These are phyloP conservation scores for Amborella trichopoda DNA, from an alignment of 164 flowering plant species.

Conservation along the genomic window DNA sequence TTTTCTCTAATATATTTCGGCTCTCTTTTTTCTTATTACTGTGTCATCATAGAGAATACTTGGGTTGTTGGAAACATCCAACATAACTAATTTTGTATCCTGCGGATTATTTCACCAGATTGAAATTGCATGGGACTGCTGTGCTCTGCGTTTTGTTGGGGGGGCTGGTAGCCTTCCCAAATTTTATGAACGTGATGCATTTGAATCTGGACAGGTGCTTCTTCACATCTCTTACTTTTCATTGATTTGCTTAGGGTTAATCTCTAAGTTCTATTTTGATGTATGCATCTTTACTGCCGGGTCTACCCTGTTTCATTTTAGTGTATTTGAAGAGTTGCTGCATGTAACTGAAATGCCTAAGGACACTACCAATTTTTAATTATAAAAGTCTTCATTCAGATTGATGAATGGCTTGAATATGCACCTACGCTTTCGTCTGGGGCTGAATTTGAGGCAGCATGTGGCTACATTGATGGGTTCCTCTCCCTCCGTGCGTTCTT, in stretches of 20 bases:
- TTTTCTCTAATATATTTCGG: no score
- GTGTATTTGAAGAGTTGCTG: not conserved
- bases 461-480: conserved; percentile 44
- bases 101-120: no score
- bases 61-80: no score
- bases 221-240: not conserved
- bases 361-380: no score
- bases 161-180: conserved; percentile 28
- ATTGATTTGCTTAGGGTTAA: not conserved
- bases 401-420: conserved; percentile 77
- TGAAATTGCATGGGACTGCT: conserved; percentile 36
- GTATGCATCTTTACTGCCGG: not conserved
- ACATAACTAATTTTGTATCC: no score
- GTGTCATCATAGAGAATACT: no score
- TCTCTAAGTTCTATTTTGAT: not conserved
- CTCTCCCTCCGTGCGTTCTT: conserved; percentile 43
- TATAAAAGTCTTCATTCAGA: conserved; percentile 32
- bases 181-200: conserved; percentile 38
- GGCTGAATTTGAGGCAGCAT: conserved; percentile 81
- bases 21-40: no score
- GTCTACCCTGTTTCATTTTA: not conserved
- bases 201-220: conserved; percentile 50
- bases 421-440: conserved; percentile 45
- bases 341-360: no score
- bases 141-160: conserved; percentile 49